phyloP scores from a whole-genome alignment of 2,329 filamentous ascomycete genomes.

The Penicillium sp. region DNA sequence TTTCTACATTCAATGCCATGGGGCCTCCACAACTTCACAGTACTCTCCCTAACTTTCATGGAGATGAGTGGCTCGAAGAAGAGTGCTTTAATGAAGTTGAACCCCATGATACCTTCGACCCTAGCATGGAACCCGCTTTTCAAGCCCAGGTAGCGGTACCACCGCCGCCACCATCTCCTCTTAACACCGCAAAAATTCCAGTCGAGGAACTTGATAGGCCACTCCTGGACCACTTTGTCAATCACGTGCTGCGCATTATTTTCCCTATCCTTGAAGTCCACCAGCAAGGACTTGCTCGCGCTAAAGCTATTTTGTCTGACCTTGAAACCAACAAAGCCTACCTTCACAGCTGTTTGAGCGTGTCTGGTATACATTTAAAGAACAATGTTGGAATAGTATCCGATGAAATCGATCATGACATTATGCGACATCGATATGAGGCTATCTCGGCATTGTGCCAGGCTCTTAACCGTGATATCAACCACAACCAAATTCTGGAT shows the following conservation, averaged over 20 bases:
- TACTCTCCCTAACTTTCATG: slow-evolving; percentile 63
- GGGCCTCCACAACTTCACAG: slow-evolving; percentile 72
- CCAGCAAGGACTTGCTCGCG: slow-evolving; percentile 77
- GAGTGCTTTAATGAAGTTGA: slow-evolving; percentile 63
- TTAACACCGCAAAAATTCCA: slow-evolving; percentile 69
- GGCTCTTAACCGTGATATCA: slow-evolving; percentile 73
- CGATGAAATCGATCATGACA: slow-evolving; percentile 82
- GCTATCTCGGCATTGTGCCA: slow-evolving; percentile 85
- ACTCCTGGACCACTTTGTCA: slow-evolving; percentile 86
- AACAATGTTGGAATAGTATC: slow-evolving; percentile 65
- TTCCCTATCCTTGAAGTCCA: slow-evolving; percentile 92
- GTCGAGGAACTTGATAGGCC: slow-evolving; percentile 86
- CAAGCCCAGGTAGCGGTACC: neutral
- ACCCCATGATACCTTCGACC: slow-evolving; percentile 36
- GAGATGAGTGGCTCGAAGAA: slow-evolving; percentile 71
- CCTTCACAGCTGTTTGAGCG: slow-evolving; percentile 92
- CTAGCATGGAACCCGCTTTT: neutral
- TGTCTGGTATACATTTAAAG: slow-evolving; percentile 90
- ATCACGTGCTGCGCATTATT: slow-evolving; percentile 81
- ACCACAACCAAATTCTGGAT: slow-evolving; percentile 87
- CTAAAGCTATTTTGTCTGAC: slow-evolving; percentile 81
- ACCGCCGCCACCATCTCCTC: slow-evolving; percentile 45
- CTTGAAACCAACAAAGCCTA: slow-evolving; percentile 91
- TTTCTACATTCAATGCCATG: slow-evolving; percentile 91
- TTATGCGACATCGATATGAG: slow-evolving; percentile 88